Evolutionary conservation across 2,329 filamentous ascomycete genomes (phyloP).

Genomic region (Simplicillium sp.): DNA sequence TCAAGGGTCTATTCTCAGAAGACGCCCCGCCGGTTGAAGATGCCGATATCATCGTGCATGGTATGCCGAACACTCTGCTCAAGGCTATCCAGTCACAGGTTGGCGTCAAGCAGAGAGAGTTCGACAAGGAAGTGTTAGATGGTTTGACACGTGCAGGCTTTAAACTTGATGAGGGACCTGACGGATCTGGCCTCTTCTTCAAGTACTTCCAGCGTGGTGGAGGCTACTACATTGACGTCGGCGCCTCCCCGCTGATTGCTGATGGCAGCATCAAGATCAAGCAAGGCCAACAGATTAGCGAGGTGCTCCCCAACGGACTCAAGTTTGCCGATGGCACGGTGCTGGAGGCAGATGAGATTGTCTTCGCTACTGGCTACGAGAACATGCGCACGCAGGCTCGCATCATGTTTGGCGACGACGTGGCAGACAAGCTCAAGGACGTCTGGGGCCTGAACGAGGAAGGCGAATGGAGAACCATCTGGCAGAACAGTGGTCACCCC

Average conservation of each 20-base stretch:
- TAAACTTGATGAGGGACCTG: constrained; percentile 41
- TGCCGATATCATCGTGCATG: constrained; percentile 51
- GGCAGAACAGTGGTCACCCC: constrained; percentile 50
- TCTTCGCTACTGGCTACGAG: constrained; percentile 56
- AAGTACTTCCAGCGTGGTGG: constrained; percentile 57
- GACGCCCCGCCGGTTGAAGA: constrained; percentile 53
- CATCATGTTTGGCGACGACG: constrained; percentile 50
- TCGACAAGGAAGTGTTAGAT: constrained; percentile 27
- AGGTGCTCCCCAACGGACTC: constrained; percentile 35
- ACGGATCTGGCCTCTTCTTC: constrained; percentile 40
- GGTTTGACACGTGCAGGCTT: constrained; percentile 48
- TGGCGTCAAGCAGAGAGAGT: constrained; percentile 20
- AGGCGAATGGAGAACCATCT: constrained; percentile 47
- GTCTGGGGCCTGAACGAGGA: constrained; percentile 54
- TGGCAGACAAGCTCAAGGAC: constrained; percentile 48
- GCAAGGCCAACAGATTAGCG: constrained; percentile 44
- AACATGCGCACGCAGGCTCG: constrained; percentile 58
- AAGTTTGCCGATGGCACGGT: constrained; percentile 43
- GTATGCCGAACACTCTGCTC: constrained; percentile 47
- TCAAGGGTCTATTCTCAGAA: constrained; percentile 42
- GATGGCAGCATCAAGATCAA: constrained; percentile 57
- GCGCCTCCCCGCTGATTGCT: constrained; percentile 49
- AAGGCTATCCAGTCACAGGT: constrained; percentile 46
- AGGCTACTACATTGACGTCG: constrained; percentile 64
- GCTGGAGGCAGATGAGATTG: constrained; percentile 52